phyloP scores from a whole-genome alignment of 306 rosid genomes.

The Cucurbita ficifolia region DNA sequence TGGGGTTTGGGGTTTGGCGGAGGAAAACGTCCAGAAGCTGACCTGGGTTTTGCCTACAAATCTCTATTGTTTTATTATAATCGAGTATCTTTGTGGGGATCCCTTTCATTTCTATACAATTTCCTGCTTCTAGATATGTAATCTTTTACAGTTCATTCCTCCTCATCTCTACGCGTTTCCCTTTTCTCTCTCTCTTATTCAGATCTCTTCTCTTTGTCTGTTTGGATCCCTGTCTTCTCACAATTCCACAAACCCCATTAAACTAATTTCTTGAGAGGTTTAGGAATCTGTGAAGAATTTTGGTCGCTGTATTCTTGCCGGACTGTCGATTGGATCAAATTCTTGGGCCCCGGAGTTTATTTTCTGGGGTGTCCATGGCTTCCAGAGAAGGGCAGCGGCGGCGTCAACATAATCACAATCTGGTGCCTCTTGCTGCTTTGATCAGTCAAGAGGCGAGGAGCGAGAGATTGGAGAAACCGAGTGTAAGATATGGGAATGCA shows the following conservation, averaged over 20 bases:
- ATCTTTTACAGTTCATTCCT: constrained; percentile 66
- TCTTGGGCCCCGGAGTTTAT: constrained; percentile 6
- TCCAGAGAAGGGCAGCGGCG: constrained; percentile 46
- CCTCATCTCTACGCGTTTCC: constrained; percentile 68
- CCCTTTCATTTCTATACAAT: not conserved
- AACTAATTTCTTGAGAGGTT: not conserved
- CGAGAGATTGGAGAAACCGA: constrained; percentile 92
- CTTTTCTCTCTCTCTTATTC: constrained; percentile 22
- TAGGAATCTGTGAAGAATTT: not conserved
- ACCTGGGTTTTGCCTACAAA: not conserved
- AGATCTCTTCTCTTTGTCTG: constrained; percentile 33
- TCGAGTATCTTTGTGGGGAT: constrained; percentile 3
- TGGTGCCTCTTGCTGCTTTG: constrained; percentile 88
- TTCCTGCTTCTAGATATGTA: constrained; percentile 28
- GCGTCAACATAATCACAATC: constrained; percentile 49
- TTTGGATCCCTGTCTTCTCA: constrained; percentile 28
- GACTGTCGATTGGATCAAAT: not conserved
- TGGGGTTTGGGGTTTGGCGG: not conserved
- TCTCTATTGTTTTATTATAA: not conserved
- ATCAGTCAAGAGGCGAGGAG: constrained; percentile 71
- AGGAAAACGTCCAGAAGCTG: not conserved
- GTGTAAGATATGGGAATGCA: constrained; percentile 61
- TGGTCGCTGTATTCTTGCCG: not conserved
- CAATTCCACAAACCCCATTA: not conserved
- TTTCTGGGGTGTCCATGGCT: not conserved